Evolutionary conservation across 2,329 filamentous ascomycete species (phyloP), one percentile per base, ranked within the genome.

Genomic region (Blastomyces gilchristii): DNA sequence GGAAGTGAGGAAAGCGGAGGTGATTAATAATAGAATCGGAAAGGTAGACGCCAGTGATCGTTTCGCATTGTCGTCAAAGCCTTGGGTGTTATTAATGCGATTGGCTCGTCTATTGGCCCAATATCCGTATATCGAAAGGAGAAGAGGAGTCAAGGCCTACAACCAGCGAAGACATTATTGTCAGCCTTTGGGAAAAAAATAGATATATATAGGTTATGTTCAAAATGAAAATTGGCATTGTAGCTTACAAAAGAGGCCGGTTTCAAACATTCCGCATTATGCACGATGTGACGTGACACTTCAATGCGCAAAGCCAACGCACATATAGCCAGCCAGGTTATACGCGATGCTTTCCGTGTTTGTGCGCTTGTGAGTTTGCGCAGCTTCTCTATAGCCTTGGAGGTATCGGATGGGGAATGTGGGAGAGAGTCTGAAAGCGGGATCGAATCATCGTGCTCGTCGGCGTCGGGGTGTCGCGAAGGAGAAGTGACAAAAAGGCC

Each of bases 261-360:
- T 28, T 68, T 70, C 25, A 75, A 71, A 67, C 80, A 83, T 70
- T 82, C 77, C 14, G 72, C 72, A 57, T 78, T 74, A 31, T 70
- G 66, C 12, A 78, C 70, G 3, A 79, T 70, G 60, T 73, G 72
- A 47, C 77, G 75, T 63, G 77, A 74, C 4, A 80, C 49, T 61
- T 77, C 78, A 18, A 77, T 65, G 41, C 75, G 72, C 60, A 71
- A 34, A 58, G 70, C 72, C 37, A 74, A 62, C 22, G 71, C 65
- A 16, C 39, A 63, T 14, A 69, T 65, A 12, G 73, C 63, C 4
- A 69, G 28, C 18, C 59, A 65, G 57, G 71, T 28, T 47, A 68
- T 64, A 34, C 69, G 59, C 70, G 71, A 73, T 54, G 70, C 61
- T 68, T 63, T 61, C 57, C 65, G 62, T 49, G 60, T 60, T 60